Base-by-base conservation (phyloP, 768 basidiomycete species). In the Porpolomopsis calyptriformis region DNA sequence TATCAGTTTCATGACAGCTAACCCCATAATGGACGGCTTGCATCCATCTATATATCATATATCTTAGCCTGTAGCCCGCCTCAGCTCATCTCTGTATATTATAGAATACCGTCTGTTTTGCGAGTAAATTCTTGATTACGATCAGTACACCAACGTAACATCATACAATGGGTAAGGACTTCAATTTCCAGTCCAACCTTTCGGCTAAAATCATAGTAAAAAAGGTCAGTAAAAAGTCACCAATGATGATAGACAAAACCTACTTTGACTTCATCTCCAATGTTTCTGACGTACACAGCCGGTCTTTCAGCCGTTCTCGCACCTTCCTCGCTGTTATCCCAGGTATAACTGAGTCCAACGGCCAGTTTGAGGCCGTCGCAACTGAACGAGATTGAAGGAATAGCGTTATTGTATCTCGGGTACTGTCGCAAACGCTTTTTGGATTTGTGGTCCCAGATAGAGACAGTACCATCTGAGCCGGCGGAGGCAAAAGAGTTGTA, bases 381-480 rank as follows among this genome's bases (percentile, higher is more conserved):
- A 49, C 82, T 89, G 64, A 93, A 94, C 1, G 84, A 76, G 33
- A 92, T 68, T 0, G 82, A 76, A 0, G 88, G 78, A n/a, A 96
- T 80, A 2, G 82, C 73, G 0, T 77, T 72, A 25, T 72, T 64
- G 64, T 81, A 91, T 57, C 87, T 87, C 0, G 83, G 81, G 52
- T 87, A 93, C 55, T 94, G 91, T 20, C 91, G 80, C 44, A 98
- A 68, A 1, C 96, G 81, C 60, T 98, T 98, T 69, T 97, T 96
- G 45, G 93, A 84, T 53, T 84, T 82, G 64, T 93, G 91, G 59
- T 98, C 96, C 96, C 96, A 99, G 49, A 98, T 82, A 0, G 90
- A 91, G 35, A 98, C 88, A 1, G 85, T 85, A 0, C 82, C 82
- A 61, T 99, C 96, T 0, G 91, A 94, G 29, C 96, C 96, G 2